A percentile compares a stretch with the other conserved stretches of the same genome.
Evolutionary conservation across 2,329 filamentous ascomycete species (phyloP).

Genomic region (Lasiodiplodia gonubiensis): DNA sequence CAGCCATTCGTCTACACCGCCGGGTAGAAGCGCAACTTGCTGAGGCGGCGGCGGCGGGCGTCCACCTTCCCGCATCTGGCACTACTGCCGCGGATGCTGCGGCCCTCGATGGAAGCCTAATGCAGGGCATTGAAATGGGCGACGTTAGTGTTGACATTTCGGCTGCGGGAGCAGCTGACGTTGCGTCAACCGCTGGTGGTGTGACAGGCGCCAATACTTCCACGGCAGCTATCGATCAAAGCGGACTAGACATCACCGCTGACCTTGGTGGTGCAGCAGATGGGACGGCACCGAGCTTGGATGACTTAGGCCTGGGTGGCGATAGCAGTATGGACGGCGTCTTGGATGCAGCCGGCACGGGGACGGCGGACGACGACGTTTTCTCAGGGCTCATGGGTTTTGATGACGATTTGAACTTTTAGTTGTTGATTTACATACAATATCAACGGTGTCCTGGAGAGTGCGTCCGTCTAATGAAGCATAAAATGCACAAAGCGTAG

Average conservation of each 20-base stretch:
- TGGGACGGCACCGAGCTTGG: conserved; percentile 7
- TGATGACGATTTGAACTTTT: conserved; percentile 28
- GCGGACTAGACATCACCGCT: neutral
- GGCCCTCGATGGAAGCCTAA: conserved; percentile 17
- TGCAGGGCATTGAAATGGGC: conserved; percentile 28
- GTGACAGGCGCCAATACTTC: conserved; percentile 5
- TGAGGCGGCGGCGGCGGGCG: conserved; percentile 5
- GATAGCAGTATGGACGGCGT: conserved; percentile 22
- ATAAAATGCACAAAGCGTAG: neutral
- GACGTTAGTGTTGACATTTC: conserved; percentile 24
- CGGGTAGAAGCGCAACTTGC: conserved; percentile 69
- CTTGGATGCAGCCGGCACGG: conserved; percentile 16
- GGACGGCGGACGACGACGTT: conserved; percentile 24
- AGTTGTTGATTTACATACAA: neutral
- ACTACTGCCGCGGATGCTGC: conserved; percentile 15
- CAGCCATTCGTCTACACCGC: conserved; percentile 66
- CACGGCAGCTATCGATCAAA: conserved; percentile 7
- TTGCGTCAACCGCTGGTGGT: neutral
- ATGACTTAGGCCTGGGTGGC: conserved; percentile 13
- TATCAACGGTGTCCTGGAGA: neutral
- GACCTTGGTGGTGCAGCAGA: conserved; percentile 10
- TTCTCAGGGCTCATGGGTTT: conserved; percentile 23
- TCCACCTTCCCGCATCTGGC: conserved; percentile 7
- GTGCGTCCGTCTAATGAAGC: neutral
- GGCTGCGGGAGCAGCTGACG: conserved; percentile 7